Conservation (phyloP, 495 filamentous ascomycete species). For the Aeminium ludgeri region DNA sequence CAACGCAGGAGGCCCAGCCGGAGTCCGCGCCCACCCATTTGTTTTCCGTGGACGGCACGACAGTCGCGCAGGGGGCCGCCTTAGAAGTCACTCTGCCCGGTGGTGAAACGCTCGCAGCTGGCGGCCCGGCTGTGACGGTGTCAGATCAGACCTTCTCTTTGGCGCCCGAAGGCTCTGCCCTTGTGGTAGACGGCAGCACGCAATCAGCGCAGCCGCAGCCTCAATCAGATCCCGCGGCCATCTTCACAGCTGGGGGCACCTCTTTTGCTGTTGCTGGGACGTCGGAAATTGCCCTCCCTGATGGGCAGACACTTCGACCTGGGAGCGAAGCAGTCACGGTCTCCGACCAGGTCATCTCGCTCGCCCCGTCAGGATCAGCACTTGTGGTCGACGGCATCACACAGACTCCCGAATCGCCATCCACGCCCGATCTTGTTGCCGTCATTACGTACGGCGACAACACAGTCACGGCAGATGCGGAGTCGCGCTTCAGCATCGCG, state of each 20-base stretch:
- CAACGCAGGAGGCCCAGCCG: no score
- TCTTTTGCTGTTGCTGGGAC: no score
- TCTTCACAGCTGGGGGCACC: no score
- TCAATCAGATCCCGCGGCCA: neutral
- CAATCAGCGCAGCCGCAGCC: neutral
- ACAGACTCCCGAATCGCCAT: no score
- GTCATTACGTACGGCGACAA: no score
- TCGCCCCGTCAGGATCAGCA: conserved; percentile 10
- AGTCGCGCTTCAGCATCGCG: neutral
- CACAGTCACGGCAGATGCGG: no score
- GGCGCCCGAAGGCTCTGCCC: neutral
- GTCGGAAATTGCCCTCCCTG: neutral
- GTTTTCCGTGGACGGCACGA: no score
- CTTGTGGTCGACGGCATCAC: conserved; percentile 18
- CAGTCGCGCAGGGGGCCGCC: neutral
- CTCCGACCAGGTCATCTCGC: conserved; percentile 12
- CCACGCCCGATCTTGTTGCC: no score
- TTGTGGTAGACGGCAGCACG: conserved; percentile 1
- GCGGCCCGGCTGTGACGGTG: conserved; percentile 1
- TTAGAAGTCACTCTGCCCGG: neutral
- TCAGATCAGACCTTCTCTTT: conserved; percentile 1
- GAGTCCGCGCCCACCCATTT: no score
- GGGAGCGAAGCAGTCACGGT: conserved; percentile 6
- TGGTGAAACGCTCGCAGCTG: neutral
- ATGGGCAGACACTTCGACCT: no score